Evolutionary conservation across 1,284 basidiomycete species (phyloP).

Genomic region (Stygiomarasmius scandens): DNA sequence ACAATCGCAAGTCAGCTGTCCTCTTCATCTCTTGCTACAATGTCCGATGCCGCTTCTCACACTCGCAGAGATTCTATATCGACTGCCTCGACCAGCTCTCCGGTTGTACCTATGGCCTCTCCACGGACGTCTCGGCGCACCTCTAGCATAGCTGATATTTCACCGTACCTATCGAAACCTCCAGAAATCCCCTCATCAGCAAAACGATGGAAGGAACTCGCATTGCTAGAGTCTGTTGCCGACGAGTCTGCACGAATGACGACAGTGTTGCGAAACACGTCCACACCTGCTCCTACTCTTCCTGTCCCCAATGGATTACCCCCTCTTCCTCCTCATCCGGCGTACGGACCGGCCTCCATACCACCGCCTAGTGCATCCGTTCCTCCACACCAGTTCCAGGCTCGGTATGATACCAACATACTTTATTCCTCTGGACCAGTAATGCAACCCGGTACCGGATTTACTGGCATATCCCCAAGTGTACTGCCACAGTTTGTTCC

Average conservation of each 20-base stretch:
- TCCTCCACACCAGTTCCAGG: slow-evolving; percentile 1
- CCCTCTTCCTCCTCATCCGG: slow-evolving; percentile 9
- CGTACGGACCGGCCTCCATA: background rate
- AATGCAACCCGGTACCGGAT: slow-evolving; percentile 15
- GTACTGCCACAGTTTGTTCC: slow-evolving; percentile 20
- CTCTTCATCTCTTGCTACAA: background rate
- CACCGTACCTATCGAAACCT: slow-evolving; percentile 60
- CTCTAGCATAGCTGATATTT: slow-evolving; percentile 58
- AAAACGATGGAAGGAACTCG: slow-evolving; percentile 69
- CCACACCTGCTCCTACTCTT: slow-evolving; percentile 19
- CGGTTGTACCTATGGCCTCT: slow-evolving; percentile 15
- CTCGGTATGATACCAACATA: slow-evolving; percentile 7
- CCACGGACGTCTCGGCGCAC: slow-evolving; percentile 30
- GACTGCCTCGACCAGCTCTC: slow-evolving; percentile 22
- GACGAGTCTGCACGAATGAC: slow-evolving; percentile 70
- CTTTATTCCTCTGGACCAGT: slow-evolving; percentile 16
- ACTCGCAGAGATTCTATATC: slow-evolving; percentile 3
- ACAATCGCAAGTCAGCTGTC: background rate
- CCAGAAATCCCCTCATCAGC: slow-evolving; percentile 53
- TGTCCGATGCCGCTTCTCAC: background rate
- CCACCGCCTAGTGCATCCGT: slow-evolving; percentile 12
- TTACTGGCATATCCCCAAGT: slow-evolving; percentile 18
- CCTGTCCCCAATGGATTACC: slow-evolving; percentile 14
- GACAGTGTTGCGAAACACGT: slow-evolving; percentile 39
- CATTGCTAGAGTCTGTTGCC: slow-evolving; percentile 72